Base-by-base conservation (phyloP, 495 filamentous ascomycete genomes). In the Penicillium roqueforti region DNA sequence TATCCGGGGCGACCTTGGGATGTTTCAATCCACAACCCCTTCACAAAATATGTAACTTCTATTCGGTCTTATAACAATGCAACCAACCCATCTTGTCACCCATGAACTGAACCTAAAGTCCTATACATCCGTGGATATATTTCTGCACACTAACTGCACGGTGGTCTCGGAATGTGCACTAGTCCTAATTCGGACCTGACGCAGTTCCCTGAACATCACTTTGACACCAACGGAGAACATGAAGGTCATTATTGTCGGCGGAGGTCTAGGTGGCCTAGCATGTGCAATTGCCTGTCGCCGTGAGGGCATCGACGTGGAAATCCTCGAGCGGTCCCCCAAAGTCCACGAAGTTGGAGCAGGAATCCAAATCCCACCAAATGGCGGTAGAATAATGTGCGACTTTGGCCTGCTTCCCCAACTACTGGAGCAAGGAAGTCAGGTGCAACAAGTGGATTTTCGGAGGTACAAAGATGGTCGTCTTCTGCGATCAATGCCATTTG, bases 221-320 rank as follows among this genome's bases (percentile, higher is more conserved):
- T 16, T 36, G 32, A 36, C 32, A 36, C 14, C 50, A 16, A 45
- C 41, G 53, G 55, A 11, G 47, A 44, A 20, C 45, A 56, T 56
- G 47, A 36, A 51, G 34, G 36, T 51, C 4, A 14, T 45, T 5
- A 39, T 55, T 25, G 45, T 55, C 39, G 56, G 56, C 2, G 56
- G 56, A 6, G 61, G 55, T 19, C 71, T 86, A 18, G 76, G 77
- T 14, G 83, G 83, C 1, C 71, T 87, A 6, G 73, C 74, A 10
- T 79, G 83, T n/a, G 83, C 84, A 3, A 84, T 87, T 55, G 66
- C 80, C 5, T 71, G 76, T 58, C 67, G 73, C 7, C 75, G 80
- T 19, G 70, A 77, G 25, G 82, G 80, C 22, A 78, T 87, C 57
- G 52, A 68, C 16, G 81, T 86, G 11, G 66, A 63, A 0, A 65